Evolutionary conservation across 2,329 filamentous ascomycete species (phyloP), one percentile per base, ranked within the genome.

Genomic region (Monascus ruber): DNA sequence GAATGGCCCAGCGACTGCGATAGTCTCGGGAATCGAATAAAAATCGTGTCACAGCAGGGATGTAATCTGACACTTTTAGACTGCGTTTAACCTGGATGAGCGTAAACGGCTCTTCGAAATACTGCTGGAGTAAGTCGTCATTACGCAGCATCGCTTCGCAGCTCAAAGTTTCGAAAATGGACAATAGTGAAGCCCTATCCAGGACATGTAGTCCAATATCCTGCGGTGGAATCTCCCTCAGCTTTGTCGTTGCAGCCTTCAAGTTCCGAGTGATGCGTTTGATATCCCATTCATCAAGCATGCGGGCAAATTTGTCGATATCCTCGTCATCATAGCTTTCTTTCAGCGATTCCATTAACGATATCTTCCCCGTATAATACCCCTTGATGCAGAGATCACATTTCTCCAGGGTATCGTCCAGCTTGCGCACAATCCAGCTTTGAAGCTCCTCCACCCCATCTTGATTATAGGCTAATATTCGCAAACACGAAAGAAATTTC

Each of bases 121-220:
- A 72, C 26, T 66, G 51, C 40, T 63, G 55, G 24, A 81, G 59
- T 17, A 72, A 60, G 11, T 65, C 60, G 40, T 76, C 72, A 46
- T 74, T 69, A 24, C 66, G 62, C 44, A 95, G 70, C 55, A 93
- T 86, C 1, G 82, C 73, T 48, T 87, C 77, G 59, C 83, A 94
- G 58, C 87, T 94, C 37, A 96, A 67, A 0, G 83, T 81, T 59
- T 96, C 89, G 52, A 93, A 94, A 26, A 96, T 76, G 7, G 85
- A 81, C 42, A 91, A 75, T 37, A 93, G 74, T 5, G 85, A 77
- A 26, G 75, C 67, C 1, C 73, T 65, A 26, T 74, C 70, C 25
- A 79, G 58, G 25, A 68, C 60, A 38, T 61, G 59, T 29, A 76
- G 65, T 24, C 63, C 68, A 31, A 76, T 69, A 41, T 71, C 53